Percentiles rank a stretch among this genome's conserved stretches.
Evolutionary conservation across 345 rosid genomes (phyloP).

Genomic region (Crucihimalaya himalaica): DNA sequence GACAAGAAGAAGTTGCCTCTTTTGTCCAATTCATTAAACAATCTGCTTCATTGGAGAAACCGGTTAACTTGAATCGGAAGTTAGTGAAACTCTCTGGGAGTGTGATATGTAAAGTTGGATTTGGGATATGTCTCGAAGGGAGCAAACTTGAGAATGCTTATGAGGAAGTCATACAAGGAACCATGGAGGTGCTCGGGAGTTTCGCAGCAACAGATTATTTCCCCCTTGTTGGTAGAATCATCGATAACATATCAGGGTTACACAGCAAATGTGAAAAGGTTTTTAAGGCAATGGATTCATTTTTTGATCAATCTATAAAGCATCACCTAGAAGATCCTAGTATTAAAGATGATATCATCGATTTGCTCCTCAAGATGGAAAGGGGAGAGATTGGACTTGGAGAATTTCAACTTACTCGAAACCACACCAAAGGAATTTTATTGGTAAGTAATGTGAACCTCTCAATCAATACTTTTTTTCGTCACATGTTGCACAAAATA

Average conservation of each 20-base stretch:
- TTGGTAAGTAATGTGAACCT: slow-evolving; percentile 33
- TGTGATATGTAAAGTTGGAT: slow-evolving; percentile 41
- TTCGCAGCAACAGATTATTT: slow-evolving; percentile 43
- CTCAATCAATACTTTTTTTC: background rate
- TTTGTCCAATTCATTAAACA: slow-evolving; percentile 28
- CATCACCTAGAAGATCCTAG: slow-evolving; percentile 44
- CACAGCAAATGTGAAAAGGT: slow-evolving; percentile 38
- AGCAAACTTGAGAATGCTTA: slow-evolving; percentile 38
- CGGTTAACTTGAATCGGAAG: slow-evolving; percentile 37
- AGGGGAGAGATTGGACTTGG: slow-evolving; percentile 35
- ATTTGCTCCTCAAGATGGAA: slow-evolving; percentile 44
- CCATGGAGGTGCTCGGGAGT: slow-evolving; percentile 24
- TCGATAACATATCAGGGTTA: slow-evolving; percentile 43
- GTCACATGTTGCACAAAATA: background rate
- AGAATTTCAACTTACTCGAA: slow-evolving; percentile 36
- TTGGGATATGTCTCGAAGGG: slow-evolving; percentile 41
- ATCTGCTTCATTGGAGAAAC: slow-evolving; percentile 27
- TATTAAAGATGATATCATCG: slow-evolving; percentile 47
- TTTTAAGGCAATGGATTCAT: slow-evolving; percentile 43
- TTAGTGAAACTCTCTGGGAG: slow-evolving; percentile 31
- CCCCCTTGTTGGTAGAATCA: slow-evolving; percentile 40
- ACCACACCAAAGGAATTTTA: slow-evolving; percentile 52
- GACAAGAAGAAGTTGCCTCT: slow-evolving; percentile 43
- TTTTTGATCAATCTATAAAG: slow-evolving; percentile 44
- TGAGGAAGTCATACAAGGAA: slow-evolving; percentile 40